Evolutionary conservation across 2,329 filamentous ascomycete species (phyloP), one percentile per base, ranked within the genome.

Genomic region (Plenodomus biglobosus): DNA sequence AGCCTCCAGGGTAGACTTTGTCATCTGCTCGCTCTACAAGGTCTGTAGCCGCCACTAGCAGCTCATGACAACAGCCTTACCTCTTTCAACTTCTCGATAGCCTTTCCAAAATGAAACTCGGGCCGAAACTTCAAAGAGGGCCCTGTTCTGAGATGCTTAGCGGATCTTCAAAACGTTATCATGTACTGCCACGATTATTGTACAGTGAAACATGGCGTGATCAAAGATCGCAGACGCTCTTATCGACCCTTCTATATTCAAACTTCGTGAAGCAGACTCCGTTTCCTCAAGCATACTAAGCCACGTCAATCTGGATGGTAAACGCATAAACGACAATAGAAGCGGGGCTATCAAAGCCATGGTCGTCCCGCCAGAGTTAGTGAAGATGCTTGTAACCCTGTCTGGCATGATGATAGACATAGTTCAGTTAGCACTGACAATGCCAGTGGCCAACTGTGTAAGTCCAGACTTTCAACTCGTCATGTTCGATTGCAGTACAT

Each of bases 21-120:
- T 67, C 64, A 70, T 65, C 56, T 66, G 64, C 59, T 56, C 56
- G 39, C 39, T 59, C 61, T 68, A 61, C 66, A 69, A 61, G 62
- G 63, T 59, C 62, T 52, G 27, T 32, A 32, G 27, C 27, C 43
- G 44, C 52, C 55, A 46, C 58, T 48, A 55, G 53, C 27, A 32
- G 8, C 27, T 32, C 27, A 32, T 11, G 27, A 32, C 6, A 32
- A 32, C 27, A 32, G 27, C 27, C 27, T 32, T 32, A 11, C 27
- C 27, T 32, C 27, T 55, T 42, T 44, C 42, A 48, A 43, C 48
- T 42, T 27, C 38, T 46, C 45, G 39, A 50, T 48, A 50, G 41
- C 52, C 47, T 55, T 53, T 48, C 21, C 22, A 38, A 51, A 42
- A 40, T 38, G 30, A 39, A 32, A 11, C 27, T 32, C 27, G 27